A percentile compares a stretch with the other conserved stretches of the same genome.
Evolutionary conservation across 2,329 filamentous ascomycete genomes (phyloP).

Genomic region (Rhynchosporium graminicola): DNA sequence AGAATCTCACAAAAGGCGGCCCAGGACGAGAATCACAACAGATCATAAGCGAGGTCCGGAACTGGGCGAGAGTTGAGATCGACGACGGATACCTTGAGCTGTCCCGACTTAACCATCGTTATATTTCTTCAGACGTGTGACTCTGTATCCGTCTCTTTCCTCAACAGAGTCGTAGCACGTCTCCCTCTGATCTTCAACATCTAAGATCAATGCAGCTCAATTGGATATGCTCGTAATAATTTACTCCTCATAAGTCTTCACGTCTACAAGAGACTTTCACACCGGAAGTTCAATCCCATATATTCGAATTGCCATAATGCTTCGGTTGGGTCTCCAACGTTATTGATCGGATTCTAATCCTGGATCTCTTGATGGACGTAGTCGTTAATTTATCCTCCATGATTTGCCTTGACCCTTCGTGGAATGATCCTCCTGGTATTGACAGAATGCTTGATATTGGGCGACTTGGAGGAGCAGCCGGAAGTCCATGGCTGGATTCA

Average conservation of each 20-base stretch:
- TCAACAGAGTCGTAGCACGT: neutral
- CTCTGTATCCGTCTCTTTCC: neutral
- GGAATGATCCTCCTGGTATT: neutral
- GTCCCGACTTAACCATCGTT: too few species aligned
- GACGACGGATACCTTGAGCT: neutral
- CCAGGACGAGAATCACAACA: neutral
- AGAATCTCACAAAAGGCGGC: neutral
- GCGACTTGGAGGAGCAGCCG: neutral
- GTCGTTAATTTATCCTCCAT: neutral
- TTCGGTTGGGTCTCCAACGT: neutral
- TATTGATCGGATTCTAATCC: neutral
- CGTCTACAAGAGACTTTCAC: too few species aligned
- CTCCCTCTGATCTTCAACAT: neutral
- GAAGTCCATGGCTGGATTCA: neutral
- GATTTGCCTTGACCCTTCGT: neutral
- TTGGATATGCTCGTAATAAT: neutral
- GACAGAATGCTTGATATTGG: neutral
- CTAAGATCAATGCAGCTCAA: neutral
- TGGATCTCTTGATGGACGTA: neutral
- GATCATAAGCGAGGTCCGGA: neutral
- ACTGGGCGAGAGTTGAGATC: neutral
- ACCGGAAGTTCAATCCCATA: too few species aligned
- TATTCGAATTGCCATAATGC: too few species aligned
- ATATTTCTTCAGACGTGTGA: neutral
- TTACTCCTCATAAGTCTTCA: neutral